A percentile compares a stretch with the other conserved stretches of the same genome.
Evolutionary conservation across 352 stramenopile species (phyloP).

Genomic region (Pythium grandisporangium): DNA sequence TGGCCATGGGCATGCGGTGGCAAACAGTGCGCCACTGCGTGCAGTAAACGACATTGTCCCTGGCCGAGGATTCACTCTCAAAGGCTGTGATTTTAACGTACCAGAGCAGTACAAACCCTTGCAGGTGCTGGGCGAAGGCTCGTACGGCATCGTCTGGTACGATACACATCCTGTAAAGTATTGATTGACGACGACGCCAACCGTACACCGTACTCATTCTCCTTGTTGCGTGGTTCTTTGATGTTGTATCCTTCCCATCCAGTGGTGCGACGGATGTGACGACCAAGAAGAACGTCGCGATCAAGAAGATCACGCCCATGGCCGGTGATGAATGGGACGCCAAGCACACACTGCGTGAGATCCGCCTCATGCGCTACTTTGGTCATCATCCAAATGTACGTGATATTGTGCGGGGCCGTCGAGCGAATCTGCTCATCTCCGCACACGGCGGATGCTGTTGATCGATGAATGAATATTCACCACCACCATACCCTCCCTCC

Average conservation of each 20-base stretch:
- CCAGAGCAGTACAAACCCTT: slow-evolving; percentile 66
- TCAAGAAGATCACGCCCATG: slow-evolving; percentile 93
- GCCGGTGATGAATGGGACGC: slow-evolving; percentile 82
- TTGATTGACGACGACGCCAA: too few species aligned
- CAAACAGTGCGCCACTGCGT: neutral
- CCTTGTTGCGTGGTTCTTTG: too few species aligned
- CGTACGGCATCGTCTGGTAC: slow-evolving; percentile 89
- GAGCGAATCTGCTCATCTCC: too few species aligned
- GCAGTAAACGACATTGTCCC: slow-evolving; percentile 48
- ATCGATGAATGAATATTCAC: neutral
- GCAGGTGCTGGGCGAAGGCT: slow-evolving; percentile 86
- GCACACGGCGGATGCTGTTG: too few species aligned
- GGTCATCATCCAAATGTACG: slow-evolving; percentile 82
- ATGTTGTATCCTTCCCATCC: slow-evolving; percentile 1
- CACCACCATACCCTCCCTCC: neutral
- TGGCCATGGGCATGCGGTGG: too few species aligned
- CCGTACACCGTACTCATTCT: too few species aligned
- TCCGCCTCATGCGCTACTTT: slow-evolving; percentile 88
- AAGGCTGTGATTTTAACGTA: slow-evolving; percentile 83
- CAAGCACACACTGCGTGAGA: slow-evolving; percentile 89
- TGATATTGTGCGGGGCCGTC: neutral
- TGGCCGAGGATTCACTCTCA: slow-evolving; percentile 69
- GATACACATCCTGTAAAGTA: too few species aligned
- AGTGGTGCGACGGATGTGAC: slow-evolving; percentile 65
- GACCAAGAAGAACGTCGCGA: slow-evolving; percentile 77